These are phyloP conservation scores for Globisporangium splendens DNA, from an alignment of 352 stramenopile species.

Conservation along the genomic window DNA sequence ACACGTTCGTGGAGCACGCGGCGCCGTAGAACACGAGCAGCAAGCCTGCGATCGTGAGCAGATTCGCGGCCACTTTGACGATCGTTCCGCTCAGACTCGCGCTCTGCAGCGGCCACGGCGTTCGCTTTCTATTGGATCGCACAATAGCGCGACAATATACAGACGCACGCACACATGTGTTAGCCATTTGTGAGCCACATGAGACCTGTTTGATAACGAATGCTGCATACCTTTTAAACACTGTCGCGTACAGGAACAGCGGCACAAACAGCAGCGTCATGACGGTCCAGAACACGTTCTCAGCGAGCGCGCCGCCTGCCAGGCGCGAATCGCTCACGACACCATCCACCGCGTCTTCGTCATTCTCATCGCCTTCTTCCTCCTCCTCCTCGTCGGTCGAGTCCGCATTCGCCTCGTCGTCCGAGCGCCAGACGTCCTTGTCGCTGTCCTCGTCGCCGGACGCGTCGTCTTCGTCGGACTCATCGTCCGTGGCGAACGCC, in stretches of 20 bases:
- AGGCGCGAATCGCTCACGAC: constrained; percentile 22
- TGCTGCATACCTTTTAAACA: constrained; percentile 16
- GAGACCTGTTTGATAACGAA: no score
- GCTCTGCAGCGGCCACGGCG: constrained; percentile 40
- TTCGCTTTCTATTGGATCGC: constrained; percentile 3
- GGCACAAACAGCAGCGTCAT: constrained; percentile 33
- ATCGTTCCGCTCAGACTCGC: constrained; percentile 18
- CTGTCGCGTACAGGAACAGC: constrained; percentile 40
- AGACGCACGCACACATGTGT: constrained; percentile 4
- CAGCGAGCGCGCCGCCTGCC: constrained; percentile 25
- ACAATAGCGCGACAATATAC: not conserved
- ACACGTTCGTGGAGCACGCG: constrained; percentile 16
- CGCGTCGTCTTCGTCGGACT: constrained; percentile 32
- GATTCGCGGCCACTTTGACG: constrained; percentile 36
- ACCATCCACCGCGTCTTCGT: not conserved
- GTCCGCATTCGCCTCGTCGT: constrained; percentile 14
- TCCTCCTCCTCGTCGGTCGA: constrained; percentile 12
- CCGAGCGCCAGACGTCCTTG: constrained; percentile 19
- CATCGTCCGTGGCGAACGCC: constrained; percentile 27
- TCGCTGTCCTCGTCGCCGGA: constrained; percentile 17
- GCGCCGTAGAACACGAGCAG: constrained; percentile 22
- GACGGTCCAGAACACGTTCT: constrained; percentile 62
- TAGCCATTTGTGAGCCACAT: no score
- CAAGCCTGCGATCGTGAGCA: constrained; percentile 22
- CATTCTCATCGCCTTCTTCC: constrained; percentile 20